Evolutionary conservation across 192 early-diverging fungal genomes (phyloP).

Genomic region (Entomortierella parvispora): DNA sequence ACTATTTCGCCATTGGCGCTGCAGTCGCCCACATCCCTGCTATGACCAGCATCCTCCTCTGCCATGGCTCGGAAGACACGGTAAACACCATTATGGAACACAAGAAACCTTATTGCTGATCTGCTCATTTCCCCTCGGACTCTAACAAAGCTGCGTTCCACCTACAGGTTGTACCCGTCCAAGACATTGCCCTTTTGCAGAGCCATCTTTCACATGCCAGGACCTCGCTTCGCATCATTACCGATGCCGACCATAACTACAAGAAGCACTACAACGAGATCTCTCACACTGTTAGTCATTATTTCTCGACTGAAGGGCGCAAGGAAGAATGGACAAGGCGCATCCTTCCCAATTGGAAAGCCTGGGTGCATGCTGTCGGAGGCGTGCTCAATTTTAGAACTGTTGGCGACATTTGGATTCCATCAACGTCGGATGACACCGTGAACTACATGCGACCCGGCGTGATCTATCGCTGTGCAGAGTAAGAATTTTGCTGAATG

Average conservation of each 20-base stretch:
- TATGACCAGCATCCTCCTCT: constrained; percentile 59
- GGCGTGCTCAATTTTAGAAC: constrained; percentile 69
- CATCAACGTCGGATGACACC: constrained; percentile 40
- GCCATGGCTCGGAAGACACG: constrained; percentile 60
- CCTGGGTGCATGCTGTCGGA: constrained; percentile 56
- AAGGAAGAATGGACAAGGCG: constrained; percentile 30
- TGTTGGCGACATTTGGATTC: constrained; percentile 63
- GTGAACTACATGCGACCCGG: constrained; percentile 59
- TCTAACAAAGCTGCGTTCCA: not conserved
- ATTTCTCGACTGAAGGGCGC: constrained; percentile 51
- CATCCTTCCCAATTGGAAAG: constrained; percentile 40
- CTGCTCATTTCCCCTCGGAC: no score
- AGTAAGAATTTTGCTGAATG: constrained; percentile 43
- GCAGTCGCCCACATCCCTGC: constrained; percentile 58
- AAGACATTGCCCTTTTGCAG: constrained; percentile 54
- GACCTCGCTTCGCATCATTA: constrained; percentile 52
- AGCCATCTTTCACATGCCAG: constrained; percentile 49
- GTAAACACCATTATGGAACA: constrained; percentile 36
- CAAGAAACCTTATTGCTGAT: no score
- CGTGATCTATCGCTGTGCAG: constrained; percentile 60
- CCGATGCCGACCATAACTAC: constrained; percentile 60
- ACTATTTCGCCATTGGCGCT: not conserved
- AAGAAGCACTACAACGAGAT: constrained; percentile 50
- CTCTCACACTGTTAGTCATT: constrained; percentile 31
- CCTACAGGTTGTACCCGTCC: constrained; percentile 56